A percentile compares a stretch with the other conserved stretches of the same genome.
Evolutionary conservation across 495 filamentous ascomycete genomes (phyloP).

Genomic region (Bacidia gigantensis): DNA sequence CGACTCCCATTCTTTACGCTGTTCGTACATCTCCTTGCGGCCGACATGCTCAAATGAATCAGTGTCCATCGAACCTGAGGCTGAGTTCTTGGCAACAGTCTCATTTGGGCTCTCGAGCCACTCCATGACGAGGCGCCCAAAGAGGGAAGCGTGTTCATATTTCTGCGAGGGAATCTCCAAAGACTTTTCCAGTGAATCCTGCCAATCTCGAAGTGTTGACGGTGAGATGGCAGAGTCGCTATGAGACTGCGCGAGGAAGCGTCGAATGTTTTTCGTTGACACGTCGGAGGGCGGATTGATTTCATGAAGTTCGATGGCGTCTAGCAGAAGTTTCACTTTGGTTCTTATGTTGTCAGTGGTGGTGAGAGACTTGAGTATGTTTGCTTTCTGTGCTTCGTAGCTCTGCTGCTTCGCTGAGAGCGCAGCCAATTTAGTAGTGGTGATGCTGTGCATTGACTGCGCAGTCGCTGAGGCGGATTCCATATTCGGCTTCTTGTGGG

Average conservation of each 20-base stretch:
- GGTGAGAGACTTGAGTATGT: neutral
- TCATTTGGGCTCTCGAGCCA: constrained; percentile 30
- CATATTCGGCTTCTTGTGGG: too few species aligned
- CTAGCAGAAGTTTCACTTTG: constrained; percentile 6
- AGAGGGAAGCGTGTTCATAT: constrained; percentile 39
- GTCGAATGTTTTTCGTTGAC: constrained; percentile 21
- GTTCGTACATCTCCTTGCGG: constrained; percentile 36
- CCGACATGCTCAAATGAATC: constrained; percentile 28
- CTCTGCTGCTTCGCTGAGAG: constrained; percentile 1
- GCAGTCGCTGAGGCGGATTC: constrained; percentile 3
- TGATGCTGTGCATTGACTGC: constrained; percentile 10
- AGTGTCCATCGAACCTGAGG: neutral
- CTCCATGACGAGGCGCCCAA: constrained; percentile 43
- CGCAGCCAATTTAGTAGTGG: constrained; percentile 6
- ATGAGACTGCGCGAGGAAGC: constrained; percentile 28
- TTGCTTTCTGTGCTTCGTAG: constrained; percentile 5
- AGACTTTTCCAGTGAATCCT: constrained; percentile 27
- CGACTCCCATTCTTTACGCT: constrained; percentile 28
- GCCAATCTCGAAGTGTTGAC: constrained; percentile 26
- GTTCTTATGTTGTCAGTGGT: neutral
- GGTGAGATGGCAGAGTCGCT: constrained; percentile 29
- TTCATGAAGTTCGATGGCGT: constrained; percentile 3
- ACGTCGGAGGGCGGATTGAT: neutral
- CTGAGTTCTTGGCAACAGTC: neutral
- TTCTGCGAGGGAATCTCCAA: constrained; percentile 36